A percentile compares a stretch with the other conserved stretches of the same genome.
phyloP scores from a whole-genome alignment of 179 eudicot species.

The Actinidia polygama region DNA sequence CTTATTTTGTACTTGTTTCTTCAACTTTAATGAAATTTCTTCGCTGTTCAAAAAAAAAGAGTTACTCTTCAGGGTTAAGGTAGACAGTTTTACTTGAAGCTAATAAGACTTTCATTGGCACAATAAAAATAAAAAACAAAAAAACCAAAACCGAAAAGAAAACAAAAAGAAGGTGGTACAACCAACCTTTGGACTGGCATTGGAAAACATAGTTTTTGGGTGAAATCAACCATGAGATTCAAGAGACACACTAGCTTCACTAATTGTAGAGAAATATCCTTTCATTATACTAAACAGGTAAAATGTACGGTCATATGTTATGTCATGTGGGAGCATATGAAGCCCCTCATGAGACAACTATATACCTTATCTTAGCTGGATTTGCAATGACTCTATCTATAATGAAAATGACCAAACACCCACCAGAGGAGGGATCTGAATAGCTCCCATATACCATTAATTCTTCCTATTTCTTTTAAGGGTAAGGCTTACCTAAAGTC shows the following conservation, averaged over 20 bases:
- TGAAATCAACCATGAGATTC: background rate
- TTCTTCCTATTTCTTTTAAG: background rate
- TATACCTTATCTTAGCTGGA: conserved; percentile 20
- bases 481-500: too few relatives aligned
- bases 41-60: too few relatives aligned
- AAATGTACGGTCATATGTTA: background rate
- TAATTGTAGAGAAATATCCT: background rate
- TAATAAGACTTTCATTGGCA: too few relatives aligned
- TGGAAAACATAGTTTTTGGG: too few relatives aligned
- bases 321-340: background rate
- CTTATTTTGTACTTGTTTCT: too few relatives aligned
- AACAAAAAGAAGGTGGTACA: too few relatives aligned
- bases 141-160: too few relatives aligned
- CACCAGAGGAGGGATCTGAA: background rate
- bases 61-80: too few relatives aligned
- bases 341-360: background rate
- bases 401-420: conserved; percentile 20
- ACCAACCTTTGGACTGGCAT: too few relatives aligned
- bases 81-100: too few relatives aligned
- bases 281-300: background rate
- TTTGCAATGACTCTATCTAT: conserved; percentile 3
- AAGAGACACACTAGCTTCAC: background rate
- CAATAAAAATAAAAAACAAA: too few relatives aligned
- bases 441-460: background rate
- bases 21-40: too few relatives aligned